Evolutionary conservation across 805 yeast species (phyloP), one percentile per base, ranked within the genome.

Genomic region (Candida sakaeoensis): DNA sequence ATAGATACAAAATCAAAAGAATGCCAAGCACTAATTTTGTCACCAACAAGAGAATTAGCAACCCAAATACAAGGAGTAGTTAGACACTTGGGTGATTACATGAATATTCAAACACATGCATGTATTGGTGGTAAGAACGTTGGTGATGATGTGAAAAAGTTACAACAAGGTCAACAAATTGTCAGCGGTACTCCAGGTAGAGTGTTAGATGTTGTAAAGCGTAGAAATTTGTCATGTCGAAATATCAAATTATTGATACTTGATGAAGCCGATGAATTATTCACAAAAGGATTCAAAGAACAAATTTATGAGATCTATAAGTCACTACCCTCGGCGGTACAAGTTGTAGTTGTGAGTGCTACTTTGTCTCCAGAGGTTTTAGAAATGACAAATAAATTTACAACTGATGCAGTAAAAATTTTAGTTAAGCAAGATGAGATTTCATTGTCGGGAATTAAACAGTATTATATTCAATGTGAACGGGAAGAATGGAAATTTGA

Each of bases 131-230:
- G 98, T 48, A 87, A 87, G 46, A 79, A 80, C 46, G 82, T 85
- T 44, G 81, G 82, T 34, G 88, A 82, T 41, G 98, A 91, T 61
- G 72, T 84, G 44, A 82, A 85, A 58, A 78, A 79, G 41, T 71
- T 89, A 50, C 72, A 72, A 42, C 82, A 75, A 50, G 95, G 96
- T 46, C 88, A 82, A 55, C 96, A 93, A 55, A 82, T 93, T 29
- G 86, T 93, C 29, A 90, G 93, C 60, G 99, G 99, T 38, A 93
- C 99, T 9, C 99, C 99, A 24, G 99, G 99, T 41, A 77, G 99
- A 58, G 96, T 91, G 28, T 64, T 76, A 46, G 99, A 93, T 67
- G 80, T 93, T 84, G 80, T 93, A 48, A 85, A 85, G 58, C 79
- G 96, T 63, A 79, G 95, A 50, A 74, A 74, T 52, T 71, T 93